phyloP scores from a whole-genome alignment of 805 yeast species.

The Dipodascopsis tothii region DNA sequence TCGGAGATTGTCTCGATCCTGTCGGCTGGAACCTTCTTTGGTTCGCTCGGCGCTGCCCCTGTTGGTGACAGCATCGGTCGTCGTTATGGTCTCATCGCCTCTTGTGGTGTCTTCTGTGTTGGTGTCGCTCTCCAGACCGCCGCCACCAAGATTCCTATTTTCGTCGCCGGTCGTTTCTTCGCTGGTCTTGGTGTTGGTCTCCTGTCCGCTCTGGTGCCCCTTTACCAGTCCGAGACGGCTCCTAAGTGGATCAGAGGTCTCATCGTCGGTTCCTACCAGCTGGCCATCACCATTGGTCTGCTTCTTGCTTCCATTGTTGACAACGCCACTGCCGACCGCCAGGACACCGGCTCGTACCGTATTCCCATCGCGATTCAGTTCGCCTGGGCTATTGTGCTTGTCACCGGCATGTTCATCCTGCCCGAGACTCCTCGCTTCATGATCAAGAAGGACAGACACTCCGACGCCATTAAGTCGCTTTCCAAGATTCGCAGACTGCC shows the following conservation, averaged over 20 bases:
- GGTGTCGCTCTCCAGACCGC: conserved; percentile 69
- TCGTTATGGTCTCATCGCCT: conserved; percentile 24
- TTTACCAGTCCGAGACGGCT: conserved; percentile 74
- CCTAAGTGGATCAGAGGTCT: conserved; percentile 77
- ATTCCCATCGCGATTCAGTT: conserved; percentile 70
- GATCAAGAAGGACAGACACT: conserved; percentile 49
- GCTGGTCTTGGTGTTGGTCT: conserved; percentile 77
- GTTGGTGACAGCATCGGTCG: conserved; percentile 38
- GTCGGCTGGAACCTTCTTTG: conserved; percentile 72
- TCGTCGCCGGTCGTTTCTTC: conserved; percentile 61
- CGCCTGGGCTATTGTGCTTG: conserved; percentile 55
- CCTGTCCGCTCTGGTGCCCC: conserved; percentile 66
- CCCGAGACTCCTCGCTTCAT: conserved; percentile 74
- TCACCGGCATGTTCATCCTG: conserved; percentile 52
- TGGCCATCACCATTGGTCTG: conserved; percentile 65
- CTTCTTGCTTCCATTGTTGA: conserved; percentile 47
- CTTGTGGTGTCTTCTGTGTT: conserved; percentile 55
- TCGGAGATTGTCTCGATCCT: conserved; percentile 68
- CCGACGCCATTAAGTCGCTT: conserved; percentile 51
- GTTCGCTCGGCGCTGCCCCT: conserved; percentile 60
- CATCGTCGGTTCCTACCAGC: conserved; percentile 65
- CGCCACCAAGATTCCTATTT: conserved; percentile 41
- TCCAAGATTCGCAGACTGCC: conserved; percentile 40
- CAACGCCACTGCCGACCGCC: conserved; percentile 31
- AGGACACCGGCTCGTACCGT: conserved; percentile 75